A percentile compares a stretch with the other conserved stretches of the same genome.
These are phyloP conservation scores for Lycium ferocissimum DNA, from an alignment of 257 asterid genomes.

Conservation along the genomic window DNA sequence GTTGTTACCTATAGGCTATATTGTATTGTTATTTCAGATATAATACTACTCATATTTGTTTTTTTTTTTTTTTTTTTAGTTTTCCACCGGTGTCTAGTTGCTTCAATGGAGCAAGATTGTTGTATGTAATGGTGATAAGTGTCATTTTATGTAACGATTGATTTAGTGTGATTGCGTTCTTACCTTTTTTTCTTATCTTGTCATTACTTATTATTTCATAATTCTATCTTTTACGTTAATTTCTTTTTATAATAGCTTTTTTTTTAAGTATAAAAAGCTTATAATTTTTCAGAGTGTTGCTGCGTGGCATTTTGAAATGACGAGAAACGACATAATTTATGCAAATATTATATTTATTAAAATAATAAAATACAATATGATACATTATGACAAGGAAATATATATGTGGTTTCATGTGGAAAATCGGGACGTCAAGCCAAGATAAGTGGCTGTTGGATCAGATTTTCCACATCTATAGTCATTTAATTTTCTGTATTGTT, in stretches of 20 bases:
- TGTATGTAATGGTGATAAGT: too few species aligned
- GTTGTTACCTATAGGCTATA: neutral
- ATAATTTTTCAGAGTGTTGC: neutral
- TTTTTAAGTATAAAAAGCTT: neutral
- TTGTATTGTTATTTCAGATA: neutral
- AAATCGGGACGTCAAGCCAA: neutral
- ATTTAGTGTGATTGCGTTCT: too few species aligned
- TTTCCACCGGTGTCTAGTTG: too few species aligned
- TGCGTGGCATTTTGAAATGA: neutral
- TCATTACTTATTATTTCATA: too few species aligned
- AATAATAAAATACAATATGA: neutral
- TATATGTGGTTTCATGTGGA: neutral
- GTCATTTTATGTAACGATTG: too few species aligned
- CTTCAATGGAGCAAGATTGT: too few species aligned
- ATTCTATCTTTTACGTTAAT: too few species aligned
- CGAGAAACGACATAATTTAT: neutral
- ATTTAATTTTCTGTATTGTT: neutral
- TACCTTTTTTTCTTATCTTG: too few species aligned
- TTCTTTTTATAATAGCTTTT: too few species aligned
- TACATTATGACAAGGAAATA: neutral
- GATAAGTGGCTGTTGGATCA: neutral
- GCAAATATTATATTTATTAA: neutral
- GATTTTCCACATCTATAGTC: neutral
- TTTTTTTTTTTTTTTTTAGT: too few species aligned
- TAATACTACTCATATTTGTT: too few species aligned